Evolutionary conservation across 2,329 filamentous ascomycete genomes (phyloP), one percentile per base, ranked within the genome.

Genomic region (Exophiala alcalophila): DNA sequence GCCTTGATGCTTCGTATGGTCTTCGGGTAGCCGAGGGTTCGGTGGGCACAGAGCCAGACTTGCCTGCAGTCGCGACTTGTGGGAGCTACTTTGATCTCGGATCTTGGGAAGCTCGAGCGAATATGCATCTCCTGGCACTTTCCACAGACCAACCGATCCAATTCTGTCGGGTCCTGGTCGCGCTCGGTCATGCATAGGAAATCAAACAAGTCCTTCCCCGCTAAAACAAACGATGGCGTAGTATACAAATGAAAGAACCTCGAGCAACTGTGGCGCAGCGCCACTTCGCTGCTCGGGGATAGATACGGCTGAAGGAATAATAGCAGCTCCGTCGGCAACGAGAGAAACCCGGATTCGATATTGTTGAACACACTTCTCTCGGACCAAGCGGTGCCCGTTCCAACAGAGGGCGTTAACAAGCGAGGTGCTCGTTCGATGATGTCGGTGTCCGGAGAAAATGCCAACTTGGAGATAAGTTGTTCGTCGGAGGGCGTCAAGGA

Each of bases 101-200:
- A 43, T 7, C 39, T 38, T 14, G 55, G 53, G 35, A 57, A 57
- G 12, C 48, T 42, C 1, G 41, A 37, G 8, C 47, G 44, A 16
- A 31, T 28, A 45, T 57, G 55, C 19, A 56, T 34, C 24, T 45
- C 45, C 26, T 47, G 44, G 29, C 55, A 57, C 24, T 43, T 42
- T 12, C 53, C 47, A 37, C 55, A 57, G 20, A 56, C 53, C 12
- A 55, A 38, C 24, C 30, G 43, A 14, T 55, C 51, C 15, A 54
- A 42, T 21, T 48, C 25, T 2, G 41, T 41, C 3, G 55, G 51
- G 31, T 56, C 51, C 30, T 56, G 53, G 27, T 57, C 55, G 12
- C 53, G 42, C 38, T 57, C 55, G 15, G 42, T 54, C 53, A 56
- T 54, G 36, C 53, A 56, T 5, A 57, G 44, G 20, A 55, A 57